Evolutionary conservation across 345 rosid genomes (phyloP).

Genomic region (Erysimum cheiranthoides): DNA sequence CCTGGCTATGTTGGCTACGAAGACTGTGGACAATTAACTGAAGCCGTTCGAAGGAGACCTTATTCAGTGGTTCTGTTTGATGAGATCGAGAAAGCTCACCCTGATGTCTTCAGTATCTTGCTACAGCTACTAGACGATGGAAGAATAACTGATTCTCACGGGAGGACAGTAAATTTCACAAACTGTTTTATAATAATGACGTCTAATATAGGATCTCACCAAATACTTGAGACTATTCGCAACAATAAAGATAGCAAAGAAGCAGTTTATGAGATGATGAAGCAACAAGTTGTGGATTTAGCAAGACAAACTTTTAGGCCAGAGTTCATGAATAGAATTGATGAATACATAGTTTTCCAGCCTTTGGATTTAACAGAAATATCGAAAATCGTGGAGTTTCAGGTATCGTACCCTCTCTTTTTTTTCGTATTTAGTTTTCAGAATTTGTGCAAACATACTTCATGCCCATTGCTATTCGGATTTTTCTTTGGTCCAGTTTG

Average conservation of each 20-base stretch:
- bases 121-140: conserved; percentile 89
- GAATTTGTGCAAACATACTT: too few species aligned
- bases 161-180: conserved; percentile 81
- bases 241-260: conserved; percentile 71
- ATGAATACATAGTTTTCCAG: conserved; percentile 91
- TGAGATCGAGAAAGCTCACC: conserved; percentile 95
- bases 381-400: conserved; percentile 73
- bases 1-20: conserved; percentile 93
- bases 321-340: conserved; percentile 87
- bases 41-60: conserved; percentile 88
- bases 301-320: conserved; percentile 90
- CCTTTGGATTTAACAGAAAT: conserved; percentile 76
- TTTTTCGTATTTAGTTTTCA: not conserved
- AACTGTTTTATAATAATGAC: conserved; percentile 92
- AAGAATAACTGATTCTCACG: conserved; percentile 93
- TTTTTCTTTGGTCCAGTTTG: not conserved
- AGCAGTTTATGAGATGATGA: conserved; percentile 74
- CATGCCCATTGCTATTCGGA: not conserved
- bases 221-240: conserved; percentile 76
- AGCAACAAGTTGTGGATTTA: conserved; percentile 75
- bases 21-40: conserved; percentile 95
- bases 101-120: conserved; percentile 83
- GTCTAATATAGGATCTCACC: conserved; percentile 91
- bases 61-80: conserved; percentile 88
- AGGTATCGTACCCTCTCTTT: conserved; percentile 47